Conservation (phyloP, 2,329 filamentous ascomycete genomes). For the Xenosphaeropsis pyriputrescens region DNA sequence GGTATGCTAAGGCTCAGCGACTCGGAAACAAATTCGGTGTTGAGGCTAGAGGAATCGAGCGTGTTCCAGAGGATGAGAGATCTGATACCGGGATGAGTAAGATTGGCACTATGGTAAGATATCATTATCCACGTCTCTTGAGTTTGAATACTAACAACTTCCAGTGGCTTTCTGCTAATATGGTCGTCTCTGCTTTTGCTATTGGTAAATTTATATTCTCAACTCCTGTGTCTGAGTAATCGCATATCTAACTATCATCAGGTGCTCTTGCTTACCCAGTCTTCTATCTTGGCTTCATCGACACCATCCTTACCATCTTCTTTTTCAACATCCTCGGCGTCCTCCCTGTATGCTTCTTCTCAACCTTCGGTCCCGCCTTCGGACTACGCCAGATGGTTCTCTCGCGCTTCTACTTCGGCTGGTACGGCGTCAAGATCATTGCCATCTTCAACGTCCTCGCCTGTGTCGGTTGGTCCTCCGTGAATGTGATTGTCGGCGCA, state of each 20-base stretch:
- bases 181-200: constrained; percentile 65
- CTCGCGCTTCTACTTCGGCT: constrained; percentile 66
- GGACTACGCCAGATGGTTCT: constrained; percentile 70
- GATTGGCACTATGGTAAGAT: constrained; percentile 54
- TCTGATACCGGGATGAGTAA: constrained; percentile 50
- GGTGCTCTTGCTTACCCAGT: constrained; percentile 50
- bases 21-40: constrained; percentile 50
- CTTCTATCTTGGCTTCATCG: constrained; percentile 58
- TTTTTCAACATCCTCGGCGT: constrained; percentile 67
- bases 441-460: constrained; percentile 57
- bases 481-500: constrained; percentile 69
- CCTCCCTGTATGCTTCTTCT: constrained; percentile 61
- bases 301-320: constrained; percentile 55
- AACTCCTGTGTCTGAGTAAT: too few relatives aligned
- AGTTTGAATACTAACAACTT: not conserved
- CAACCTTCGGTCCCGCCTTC: constrained; percentile 59
- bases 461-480: constrained; percentile 60
- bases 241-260: too few relatives aligned
- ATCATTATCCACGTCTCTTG: not conserved
- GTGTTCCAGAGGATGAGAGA: constrained; percentile 56
- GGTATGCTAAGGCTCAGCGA: constrained; percentile 44
- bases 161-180: constrained; percentile 64
- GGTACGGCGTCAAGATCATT: constrained; percentile 53
- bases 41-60: constrained; percentile 63
- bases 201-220: constrained; percentile 26